Evolutionary conservation across 305 asterid species (phyloP), one percentile per base, ranked within the genome.

Genomic region (Vinca major): DNA sequence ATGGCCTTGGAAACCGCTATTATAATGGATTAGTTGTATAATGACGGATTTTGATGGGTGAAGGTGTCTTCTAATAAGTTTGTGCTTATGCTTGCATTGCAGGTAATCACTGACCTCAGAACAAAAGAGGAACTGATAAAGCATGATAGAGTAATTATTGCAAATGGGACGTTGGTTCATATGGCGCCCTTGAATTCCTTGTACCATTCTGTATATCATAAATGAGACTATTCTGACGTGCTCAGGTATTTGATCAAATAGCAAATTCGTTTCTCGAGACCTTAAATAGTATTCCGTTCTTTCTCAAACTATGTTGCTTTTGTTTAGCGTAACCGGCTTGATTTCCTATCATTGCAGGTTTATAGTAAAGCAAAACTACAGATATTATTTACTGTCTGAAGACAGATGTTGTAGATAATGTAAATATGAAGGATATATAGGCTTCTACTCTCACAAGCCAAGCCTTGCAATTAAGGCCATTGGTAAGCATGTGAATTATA

Each of bases 391-490:
- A 41, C 61, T 61, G 48, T 54, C 65, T 14, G 39, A 43, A 36
- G 71, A 56, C 66, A 62, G 63, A 62, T 14, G 63, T 14, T 66
- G 60, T 63, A 65, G 51, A 56, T 69, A 62, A 39, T 72, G 63
- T 76, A 68, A 41, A 76, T 72, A 56, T 53, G 37, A 11, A 47
- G 51, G 45, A 63, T n/a, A 51, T 64, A 37, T 50, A 43, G 37
- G 33, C 41, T 33, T 19, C 44, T 47, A 37, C 7, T 37, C 50
- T 7, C 14, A 41, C 19, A 55, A 47, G 37, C 65, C 73, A 53
- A 62, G 65, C 73, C 73, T 68, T 73, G 67, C 71, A 70, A 70
- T 57, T 63, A 7, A 64, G 79, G 71, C 71, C 68, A 17, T 40
- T 57, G 66, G 73, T 45, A 65, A 56, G 57, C 72, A 61, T 61